These are phyloP conservation scores for Primulina huaijiensis DNA, from an alignment of 257 asterid genomes.

Conservation along the genomic window DNA sequence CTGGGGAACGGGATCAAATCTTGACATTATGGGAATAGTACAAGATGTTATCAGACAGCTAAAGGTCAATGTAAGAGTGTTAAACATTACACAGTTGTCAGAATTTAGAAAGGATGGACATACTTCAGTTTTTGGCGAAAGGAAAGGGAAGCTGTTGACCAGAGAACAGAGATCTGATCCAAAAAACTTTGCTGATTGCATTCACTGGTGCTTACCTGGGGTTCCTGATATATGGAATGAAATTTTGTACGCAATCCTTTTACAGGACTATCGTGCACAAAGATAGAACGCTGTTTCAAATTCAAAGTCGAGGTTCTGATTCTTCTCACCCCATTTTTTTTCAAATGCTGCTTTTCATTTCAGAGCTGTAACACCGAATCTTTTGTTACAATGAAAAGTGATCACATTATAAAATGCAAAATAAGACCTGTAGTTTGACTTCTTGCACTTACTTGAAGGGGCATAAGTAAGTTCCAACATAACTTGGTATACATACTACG, in stretches of 20 bases:
- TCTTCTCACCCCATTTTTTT: background rate
- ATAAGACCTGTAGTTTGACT: background rate
- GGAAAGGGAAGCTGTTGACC: constrained; percentile 78
- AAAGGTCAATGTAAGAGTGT: constrained; percentile 44
- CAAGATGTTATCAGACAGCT: constrained; percentile 40
- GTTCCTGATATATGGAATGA: constrained; percentile 90
- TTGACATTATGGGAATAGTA: constrained; percentile 61
- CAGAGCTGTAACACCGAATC: background rate
- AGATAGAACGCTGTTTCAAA: background rate
- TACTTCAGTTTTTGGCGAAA: constrained; percentile 68
- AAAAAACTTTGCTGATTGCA: constrained; percentile 70
- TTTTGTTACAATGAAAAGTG: background rate
- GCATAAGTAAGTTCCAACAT: too few species aligned
- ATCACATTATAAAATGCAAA: background rate
- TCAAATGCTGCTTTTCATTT: background rate
- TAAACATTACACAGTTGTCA: constrained; percentile 79
- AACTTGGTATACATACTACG: background rate
- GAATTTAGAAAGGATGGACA: constrained; percentile 83
- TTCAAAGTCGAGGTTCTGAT: background rate
- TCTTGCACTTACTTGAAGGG: background rate
- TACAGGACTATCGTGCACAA: constrained; percentile 58
- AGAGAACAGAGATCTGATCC: constrained; percentile 70
- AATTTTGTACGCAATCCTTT: constrained; percentile 58
- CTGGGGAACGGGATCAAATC: constrained; percentile 87
- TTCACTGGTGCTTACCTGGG: constrained; percentile 99